These are phyloP conservation scores for Wickerhamomyces canadensis DNA, from an alignment of 805 yeast species.

Conservation along the genomic window DNA sequence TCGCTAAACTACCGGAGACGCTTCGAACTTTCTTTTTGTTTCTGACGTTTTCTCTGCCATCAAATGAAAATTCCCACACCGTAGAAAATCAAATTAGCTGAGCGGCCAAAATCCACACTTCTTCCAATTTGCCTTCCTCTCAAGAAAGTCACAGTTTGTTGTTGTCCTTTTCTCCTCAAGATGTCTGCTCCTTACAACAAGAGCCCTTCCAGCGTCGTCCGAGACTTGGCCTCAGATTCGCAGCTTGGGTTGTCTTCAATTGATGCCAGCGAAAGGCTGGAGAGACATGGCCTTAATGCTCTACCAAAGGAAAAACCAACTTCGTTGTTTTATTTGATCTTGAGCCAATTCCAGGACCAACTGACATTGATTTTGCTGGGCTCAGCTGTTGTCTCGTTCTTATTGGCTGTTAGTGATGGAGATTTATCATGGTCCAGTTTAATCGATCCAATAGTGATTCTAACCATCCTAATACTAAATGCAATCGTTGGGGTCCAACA, in stretches of 20 bases:
- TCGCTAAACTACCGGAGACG: too few species aligned
- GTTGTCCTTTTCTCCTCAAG: neutral
- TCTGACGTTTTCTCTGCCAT: too few species aligned
- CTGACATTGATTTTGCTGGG: slow-evolving; percentile 28
- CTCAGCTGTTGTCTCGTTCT: slow-evolving; percentile 29
- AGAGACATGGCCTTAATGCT: slow-evolving; percentile 19
- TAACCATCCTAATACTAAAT: slow-evolving; percentile 38
- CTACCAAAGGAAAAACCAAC: slow-evolving; percentile 33
- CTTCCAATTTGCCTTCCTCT: too few species aligned
- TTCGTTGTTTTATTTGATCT: slow-evolving; percentile 28
- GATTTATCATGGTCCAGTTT: slow-evolving; percentile 27
- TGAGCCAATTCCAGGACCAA: slow-evolving; percentile 33
- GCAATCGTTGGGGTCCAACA: slow-evolving; percentile 46
- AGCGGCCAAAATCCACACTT: too few species aligned
- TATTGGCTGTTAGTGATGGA: slow-evolving; percentile 26
- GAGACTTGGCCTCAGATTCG: slow-evolving; percentile 9
- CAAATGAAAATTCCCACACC: too few species aligned
- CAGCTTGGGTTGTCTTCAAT: slow-evolving; percentile 12
- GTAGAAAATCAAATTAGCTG: too few species aligned
- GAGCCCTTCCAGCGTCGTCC: slow-evolving; percentile 8
- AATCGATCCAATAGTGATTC: slow-evolving; percentile 38
- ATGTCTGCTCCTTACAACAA: slow-evolving; percentile 11
- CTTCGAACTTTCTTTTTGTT: too few species aligned
- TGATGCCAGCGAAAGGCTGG: slow-evolving; percentile 13
- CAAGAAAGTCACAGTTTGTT: too few species aligned